Conservation (phyloP, 352 stramenopile species). For the Vaucheria bursata region DNA sequence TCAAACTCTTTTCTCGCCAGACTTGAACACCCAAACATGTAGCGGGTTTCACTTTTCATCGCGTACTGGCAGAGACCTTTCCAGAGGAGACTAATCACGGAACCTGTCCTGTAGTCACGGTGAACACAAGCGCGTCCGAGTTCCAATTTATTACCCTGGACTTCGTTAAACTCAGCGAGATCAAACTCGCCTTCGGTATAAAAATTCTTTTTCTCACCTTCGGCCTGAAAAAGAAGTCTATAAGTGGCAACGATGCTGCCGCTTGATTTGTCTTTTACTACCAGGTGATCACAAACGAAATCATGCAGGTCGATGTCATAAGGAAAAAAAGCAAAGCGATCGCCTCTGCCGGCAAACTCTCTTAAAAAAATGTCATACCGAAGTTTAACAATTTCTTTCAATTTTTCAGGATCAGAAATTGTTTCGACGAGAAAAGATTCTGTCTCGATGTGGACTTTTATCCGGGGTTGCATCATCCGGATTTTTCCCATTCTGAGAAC, state of each 20-base stretch:
- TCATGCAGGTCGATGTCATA: not conserved
- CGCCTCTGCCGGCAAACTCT: not conserved
- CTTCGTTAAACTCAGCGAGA: not conserved
- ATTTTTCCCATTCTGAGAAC: too few relatives aligned
- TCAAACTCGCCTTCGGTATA: not conserved
- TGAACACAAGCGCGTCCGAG: not conserved
- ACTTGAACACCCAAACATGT: slow-evolving; percentile 1
- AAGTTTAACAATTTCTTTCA: not conserved
- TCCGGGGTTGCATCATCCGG: too few relatives aligned
- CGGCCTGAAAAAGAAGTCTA: not conserved
- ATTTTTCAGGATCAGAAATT: not conserved
- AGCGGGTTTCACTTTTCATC: not conserved
- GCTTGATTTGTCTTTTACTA: not conserved
- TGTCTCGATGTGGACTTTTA: too few relatives aligned
- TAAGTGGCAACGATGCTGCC: not conserved
- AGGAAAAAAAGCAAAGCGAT: not conserved
- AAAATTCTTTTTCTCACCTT: not conserved
- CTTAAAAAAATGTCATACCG: not conserved
- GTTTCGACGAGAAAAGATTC: too few relatives aligned
- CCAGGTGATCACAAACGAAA: not conserved
- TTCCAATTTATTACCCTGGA: not conserved
- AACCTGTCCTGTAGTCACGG: not conserved
- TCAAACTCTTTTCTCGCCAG: not conserved
- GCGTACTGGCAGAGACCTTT: not conserved
- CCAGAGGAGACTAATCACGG: not conserved